These are phyloP conservation scores for Raphanus hybrid DNA, from an alignment of 441 rosid species.

Conservation along the genomic window DNA sequence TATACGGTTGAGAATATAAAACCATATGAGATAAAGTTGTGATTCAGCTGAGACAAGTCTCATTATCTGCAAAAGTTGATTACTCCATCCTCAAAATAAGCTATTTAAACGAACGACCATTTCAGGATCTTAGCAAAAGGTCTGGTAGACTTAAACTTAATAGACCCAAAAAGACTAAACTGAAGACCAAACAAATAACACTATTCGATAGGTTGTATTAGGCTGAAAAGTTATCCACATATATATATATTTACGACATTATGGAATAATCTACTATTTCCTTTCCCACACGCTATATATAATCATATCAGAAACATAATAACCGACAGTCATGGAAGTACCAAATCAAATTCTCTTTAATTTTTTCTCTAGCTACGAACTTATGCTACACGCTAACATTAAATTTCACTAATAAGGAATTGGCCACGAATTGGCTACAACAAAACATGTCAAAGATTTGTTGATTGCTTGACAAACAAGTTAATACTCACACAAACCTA, in stretches of 20 bases:
- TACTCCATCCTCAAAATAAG: background rate
- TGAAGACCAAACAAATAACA: background rate
- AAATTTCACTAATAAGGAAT: background rate
- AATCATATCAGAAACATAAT: too few species aligned
- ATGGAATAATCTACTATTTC: too few species aligned
- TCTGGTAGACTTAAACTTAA: background rate
- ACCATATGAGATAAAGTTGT: background rate
- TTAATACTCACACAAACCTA: background rate
- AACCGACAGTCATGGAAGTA: too few species aligned
- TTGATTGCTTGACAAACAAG: background rate
- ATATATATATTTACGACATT: too few species aligned
- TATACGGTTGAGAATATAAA: background rate
- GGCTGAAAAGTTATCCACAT: background rate
- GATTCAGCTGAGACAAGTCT: background rate
- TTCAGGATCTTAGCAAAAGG: background rate
- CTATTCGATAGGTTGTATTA: background rate
- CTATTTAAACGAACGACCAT: background rate
- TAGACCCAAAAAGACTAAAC: background rate
- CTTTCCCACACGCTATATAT: too few species aligned
- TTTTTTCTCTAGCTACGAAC: background rate
- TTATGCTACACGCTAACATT: background rate
- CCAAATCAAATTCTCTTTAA: too few species aligned
- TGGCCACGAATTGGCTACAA: background rate
- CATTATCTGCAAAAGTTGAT: background rate
- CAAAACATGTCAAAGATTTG: background rate